Evolutionary conservation across 1,139 yeast species (phyloP), one percentile per base, ranked within the genome.

Genomic region (Geotrichum siamense): DNA sequence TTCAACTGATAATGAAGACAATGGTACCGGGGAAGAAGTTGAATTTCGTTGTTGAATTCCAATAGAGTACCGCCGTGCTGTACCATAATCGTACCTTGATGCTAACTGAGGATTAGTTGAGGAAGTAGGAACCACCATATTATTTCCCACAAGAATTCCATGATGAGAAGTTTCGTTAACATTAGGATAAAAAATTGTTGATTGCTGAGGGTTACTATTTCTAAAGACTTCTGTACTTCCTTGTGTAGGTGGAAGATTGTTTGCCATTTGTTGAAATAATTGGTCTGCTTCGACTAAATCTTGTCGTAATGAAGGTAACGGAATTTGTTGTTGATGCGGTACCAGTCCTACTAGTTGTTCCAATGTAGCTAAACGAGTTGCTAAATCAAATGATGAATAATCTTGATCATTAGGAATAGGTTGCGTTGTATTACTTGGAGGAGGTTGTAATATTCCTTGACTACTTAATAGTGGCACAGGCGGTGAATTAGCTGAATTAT

Each of bases 311-410:
- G 61, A 51, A 13, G 64, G 63, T 44, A 57, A 50, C 20, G 51
- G 39, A 61, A 51, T 36, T 13, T 29, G 41, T 10, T 19, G 34
- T 20, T 21, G 33, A 21, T 22, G 13, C 10, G 43, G 41, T 22
- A 43, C 41, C 21, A 37, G 27, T 19, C 43, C 42, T 38, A 62
- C 45, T 41, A 54, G 52, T 26, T 56, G 59, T 27, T 78, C 84
- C 54, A 79, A 63, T 34, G 66, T 67, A 53, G 72, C 72, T 55
- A 83, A 70, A 49, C 75, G 77, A 42, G 67, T 67, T 44, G 79
- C 80, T 68, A 82, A 17, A 8, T 33, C 37, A 3, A 33, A 9
- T 5, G 37, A 33, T 5, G 25, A 12, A 21, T 33, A 19, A 5
- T 33, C 26, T 10, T 20, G 15, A 20, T 15, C 3, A 12, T 20